Evolutionary conservation across 495 filamentous ascomycete genomes (phyloP).

Genomic region (Chaetomium fimeti): DNA sequence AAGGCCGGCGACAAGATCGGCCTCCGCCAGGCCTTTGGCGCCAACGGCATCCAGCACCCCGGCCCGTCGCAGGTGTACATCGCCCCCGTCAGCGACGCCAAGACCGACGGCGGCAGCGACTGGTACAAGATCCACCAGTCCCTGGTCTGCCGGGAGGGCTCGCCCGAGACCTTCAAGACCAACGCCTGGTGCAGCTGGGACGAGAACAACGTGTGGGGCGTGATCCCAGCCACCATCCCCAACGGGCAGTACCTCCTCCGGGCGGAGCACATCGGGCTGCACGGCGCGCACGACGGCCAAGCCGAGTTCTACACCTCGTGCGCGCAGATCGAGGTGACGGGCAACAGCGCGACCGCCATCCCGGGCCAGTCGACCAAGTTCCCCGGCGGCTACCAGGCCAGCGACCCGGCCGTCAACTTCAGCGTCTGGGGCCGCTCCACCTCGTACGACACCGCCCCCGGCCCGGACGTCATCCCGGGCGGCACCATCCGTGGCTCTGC

Average conservation of each 20-base stretch:
- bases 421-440: constrained; percentile 6
- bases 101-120: constrained; percentile 1
- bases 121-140: constrained; percentile 15
- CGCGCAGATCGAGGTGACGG: constrained; percentile 9
- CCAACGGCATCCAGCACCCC: constrained; percentile 7
- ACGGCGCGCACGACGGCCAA: constrained; percentile 9
- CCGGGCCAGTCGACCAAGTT: background rate
- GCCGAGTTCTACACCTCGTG: constrained; percentile 9
- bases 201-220: background rate
- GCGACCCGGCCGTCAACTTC: constrained; percentile 1
- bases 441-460: background rate
- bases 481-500: constrained; percentile 10
- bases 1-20: constrained; percentile 10
- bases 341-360: background rate
- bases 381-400: constrained; percentile 5
- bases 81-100: constrained; percentile 7
- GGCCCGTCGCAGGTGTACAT: constrained; percentile 8
- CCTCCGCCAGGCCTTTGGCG: constrained; percentile 7
- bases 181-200: constrained; percentile 11
- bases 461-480: constrained; percentile 10
- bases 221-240: constrained; percentile 2
- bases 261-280: constrained; percentile 5
- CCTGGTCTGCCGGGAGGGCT: constrained; percentile 3
- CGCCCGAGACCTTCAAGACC: background rate
- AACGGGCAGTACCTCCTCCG: constrained; percentile 11